These are phyloP conservation scores for Nephelium lappaceum DNA, from an alignment of 345 rosid species.

Conservation along the genomic window DNA sequence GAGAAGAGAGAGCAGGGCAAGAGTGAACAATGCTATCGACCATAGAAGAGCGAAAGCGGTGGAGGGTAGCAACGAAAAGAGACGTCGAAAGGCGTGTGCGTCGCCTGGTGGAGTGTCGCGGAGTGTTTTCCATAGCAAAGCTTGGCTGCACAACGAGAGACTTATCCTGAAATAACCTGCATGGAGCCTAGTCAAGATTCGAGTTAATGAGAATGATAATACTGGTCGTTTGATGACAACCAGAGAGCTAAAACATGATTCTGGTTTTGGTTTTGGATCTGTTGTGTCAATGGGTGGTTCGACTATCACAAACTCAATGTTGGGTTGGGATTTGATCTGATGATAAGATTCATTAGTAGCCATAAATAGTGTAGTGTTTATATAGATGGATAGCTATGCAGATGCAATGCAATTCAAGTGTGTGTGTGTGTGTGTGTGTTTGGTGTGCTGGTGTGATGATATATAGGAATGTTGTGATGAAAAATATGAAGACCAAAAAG, in stretches of 20 bases:
- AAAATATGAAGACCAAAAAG: not conserved
- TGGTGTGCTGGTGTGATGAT: not conserved
- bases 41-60: constrained; percentile 46
- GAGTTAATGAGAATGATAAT: constrained; percentile 1
- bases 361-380: not conserved
- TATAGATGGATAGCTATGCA: too few relatives aligned
- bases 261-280: not conserved
- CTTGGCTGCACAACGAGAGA: constrained; percentile 57
- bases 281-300: not conserved
- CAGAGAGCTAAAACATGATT: not conserved
- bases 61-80: constrained; percentile 37
- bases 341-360: not conserved
- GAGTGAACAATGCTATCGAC: constrained; percentile 46
- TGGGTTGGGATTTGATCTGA: not conserved
- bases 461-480: not conserved
- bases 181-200: constrained; percentile 38
- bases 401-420: too few relatives aligned
- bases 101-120: constrained; percentile 29
- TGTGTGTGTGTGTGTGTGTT: not conserved
- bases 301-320: constrained; percentile 11
- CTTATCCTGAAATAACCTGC: constrained; percentile 63
- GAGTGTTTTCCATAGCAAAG: constrained; percentile 52
- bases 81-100: constrained; percentile 31
- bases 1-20: constrained; percentile 35
- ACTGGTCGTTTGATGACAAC: constrained; percentile 7